Conservation (phyloP, 306 rosid species). For the Astragalus glycyphyllos region DNA sequence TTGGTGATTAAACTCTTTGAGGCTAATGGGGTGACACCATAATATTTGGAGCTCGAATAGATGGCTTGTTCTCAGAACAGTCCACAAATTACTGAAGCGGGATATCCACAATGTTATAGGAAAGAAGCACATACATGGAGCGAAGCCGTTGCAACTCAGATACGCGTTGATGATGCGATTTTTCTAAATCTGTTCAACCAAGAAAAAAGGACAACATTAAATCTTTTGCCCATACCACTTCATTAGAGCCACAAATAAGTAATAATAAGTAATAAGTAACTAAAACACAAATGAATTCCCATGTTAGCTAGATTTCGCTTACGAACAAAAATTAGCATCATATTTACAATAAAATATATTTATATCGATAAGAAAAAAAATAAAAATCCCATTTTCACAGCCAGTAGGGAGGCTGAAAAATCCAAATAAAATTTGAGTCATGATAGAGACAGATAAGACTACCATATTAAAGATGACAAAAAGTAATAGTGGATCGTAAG, state of each 20-base stretch:
- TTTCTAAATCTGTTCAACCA: constrained; percentile 82
- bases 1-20: constrained; percentile 10
- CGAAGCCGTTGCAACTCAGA: constrained; percentile 91
- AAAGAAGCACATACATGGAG: constrained; percentile 70
- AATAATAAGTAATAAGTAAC: constrained; percentile 1
- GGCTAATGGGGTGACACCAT: constrained; percentile 13
- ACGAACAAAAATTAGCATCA: constrained; percentile 15
- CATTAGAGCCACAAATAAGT: constrained; percentile 25
- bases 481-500: constrained; percentile 35
- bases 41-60: neutral
- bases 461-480: constrained; percentile 7
- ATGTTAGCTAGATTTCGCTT: neutral
- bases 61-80: neutral
- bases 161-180: constrained; percentile 96
- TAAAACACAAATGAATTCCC: constrained; percentile 14
- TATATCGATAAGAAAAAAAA: constrained; percentile 16
- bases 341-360: constrained; percentile 25
- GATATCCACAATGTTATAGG: constrained; percentile 25
- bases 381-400: neutral
- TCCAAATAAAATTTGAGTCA: constrained; percentile 33
- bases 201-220: constrained; percentile 29
- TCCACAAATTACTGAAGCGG: constrained; percentile 27
- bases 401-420: constrained; percentile 21
- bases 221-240: constrained; percentile 19
- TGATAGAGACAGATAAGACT: constrained; percentile 1